Conservation (phyloP, 768 basidiomycete genomes). For the Termitomyces sp. region DNA sequence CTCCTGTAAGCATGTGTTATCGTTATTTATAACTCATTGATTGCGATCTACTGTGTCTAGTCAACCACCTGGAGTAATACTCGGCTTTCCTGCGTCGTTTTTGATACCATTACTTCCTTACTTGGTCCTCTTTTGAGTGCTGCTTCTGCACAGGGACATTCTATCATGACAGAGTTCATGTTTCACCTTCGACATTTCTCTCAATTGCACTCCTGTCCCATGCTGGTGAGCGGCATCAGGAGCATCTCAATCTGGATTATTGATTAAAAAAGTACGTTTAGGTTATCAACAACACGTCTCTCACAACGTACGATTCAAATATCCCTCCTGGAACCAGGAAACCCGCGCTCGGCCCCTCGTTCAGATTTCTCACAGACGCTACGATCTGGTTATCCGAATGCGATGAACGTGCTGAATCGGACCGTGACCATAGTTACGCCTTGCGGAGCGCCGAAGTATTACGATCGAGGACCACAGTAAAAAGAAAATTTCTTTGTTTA, state of each 20-base stretch:
- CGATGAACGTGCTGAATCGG: constrained; percentile 9
- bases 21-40: not conserved
- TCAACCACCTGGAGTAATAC: constrained; percentile 2
- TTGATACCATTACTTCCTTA: constrained; percentile 64
- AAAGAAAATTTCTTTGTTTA: not conserved
- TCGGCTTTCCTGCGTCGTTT: constrained; percentile 43
- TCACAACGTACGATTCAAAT: constrained; percentile 12
- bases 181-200: constrained; percentile 50
- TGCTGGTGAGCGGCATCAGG: constrained; percentile 44
- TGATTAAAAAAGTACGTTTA: constrained; percentile 19
- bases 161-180: constrained; percentile 70
- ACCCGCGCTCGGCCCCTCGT: constrained; percentile 74
- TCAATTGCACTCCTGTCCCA: constrained; percentile 34
- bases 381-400: constrained; percentile 61
- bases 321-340: constrained; percentile 36
- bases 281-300: constrained; percentile 59
- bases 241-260: constrained; percentile 7
- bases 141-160: constrained; percentile 70
- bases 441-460: constrained; percentile 35
- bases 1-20: constrained; percentile 14
- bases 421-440: constrained; percentile 16
- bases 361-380: constrained; percentile 65
- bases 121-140: constrained; percentile 59
- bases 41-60: not conserved
- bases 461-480: constrained; percentile 38